Base-by-base conservation (phyloP, 108 stramenopile genomes). In the Skeletonema menzelii region DNA sequence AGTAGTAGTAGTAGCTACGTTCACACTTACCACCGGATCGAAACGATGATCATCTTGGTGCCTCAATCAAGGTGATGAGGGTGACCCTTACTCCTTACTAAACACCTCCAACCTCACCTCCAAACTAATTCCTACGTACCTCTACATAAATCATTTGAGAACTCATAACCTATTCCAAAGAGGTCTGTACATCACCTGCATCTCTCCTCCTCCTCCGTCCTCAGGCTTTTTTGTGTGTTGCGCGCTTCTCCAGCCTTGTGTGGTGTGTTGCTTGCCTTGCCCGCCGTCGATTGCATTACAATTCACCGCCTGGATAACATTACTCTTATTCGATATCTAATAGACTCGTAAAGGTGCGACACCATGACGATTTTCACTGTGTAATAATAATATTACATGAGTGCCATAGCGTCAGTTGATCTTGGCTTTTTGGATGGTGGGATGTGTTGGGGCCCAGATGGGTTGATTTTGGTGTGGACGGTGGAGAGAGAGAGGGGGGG, bases 301-400 rank as follows among this genome's bases (percentile, higher is more conserved):
- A 42, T 42, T 42, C 49, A 53, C 19, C 20, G 49, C 49, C 49
- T 22, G 49, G 20, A 53, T 22, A 8, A 53, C 6, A 8, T 8
- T 10, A 32, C 31, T 32, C n/a, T n/a, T n/a, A n/a, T n/a, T 53
- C 5, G 1, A 5, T 19, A 8, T 22, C 22, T n/a, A 53, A 53
- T 53, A 53, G 49, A 53, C 49, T 53, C 8, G 67, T 58, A 60
- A 70, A 70, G 69, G 69, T 70, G 69, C 69, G 69, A 60, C 28
- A 58, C 59, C 34, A 56, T 42, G 69, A 70, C 69, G 69, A 70
- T 40, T 70, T 70, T 70, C 56, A 70, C 69, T 53, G 22, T 53
- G 19, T 20, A 53, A 22, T 22, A 4, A n/a, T n/a, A 2, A 42
- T 4, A 42, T 69, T 69, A 57, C 35, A 69, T 46, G 56, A 61